Percentiles rank a stretch among this genome's conserved stretches.
Evolutionary conservation across 495 filamentous ascomycete species (phyloP).

Genomic region (Hypoxylon perforatum): DNA sequence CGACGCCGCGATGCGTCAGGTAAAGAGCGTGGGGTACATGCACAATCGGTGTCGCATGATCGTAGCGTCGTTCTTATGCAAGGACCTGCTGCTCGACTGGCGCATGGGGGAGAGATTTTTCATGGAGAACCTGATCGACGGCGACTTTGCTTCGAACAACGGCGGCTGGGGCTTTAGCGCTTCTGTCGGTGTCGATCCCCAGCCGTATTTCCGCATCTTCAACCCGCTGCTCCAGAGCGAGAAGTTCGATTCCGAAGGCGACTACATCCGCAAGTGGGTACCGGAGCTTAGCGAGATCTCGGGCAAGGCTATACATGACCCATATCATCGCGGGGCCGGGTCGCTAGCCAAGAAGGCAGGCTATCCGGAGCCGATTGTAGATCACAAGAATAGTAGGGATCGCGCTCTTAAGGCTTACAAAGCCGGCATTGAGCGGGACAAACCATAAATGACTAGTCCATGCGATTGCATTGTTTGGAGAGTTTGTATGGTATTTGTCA

Average conservation of each 20-base stretch:
- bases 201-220: conserved; percentile 93
- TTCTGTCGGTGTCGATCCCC: conserved; percentile 86
- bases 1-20: conserved; percentile 91
- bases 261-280: conserved; percentile 79
- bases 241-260: conserved; percentile 77
- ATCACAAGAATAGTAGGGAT: conserved; percentile 75
- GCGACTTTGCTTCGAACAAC: conserved; percentile 92
- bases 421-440: conserved; percentile 60
- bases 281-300: conserved; percentile 70
- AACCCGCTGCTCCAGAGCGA: conserved; percentile 89
- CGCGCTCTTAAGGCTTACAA: conserved; percentile 80
- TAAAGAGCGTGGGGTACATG: conserved; percentile 79
- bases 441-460: conserved; percentile 17
- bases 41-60: conserved; percentile 93
- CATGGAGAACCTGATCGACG: conserved; percentile 89
- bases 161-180: conserved; percentile 91
- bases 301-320: conserved; percentile 79
- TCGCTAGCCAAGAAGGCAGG: conserved; percentile 68
- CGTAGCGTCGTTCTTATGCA: conserved; percentile 85
- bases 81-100: conserved; percentile 91
- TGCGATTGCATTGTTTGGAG: not conserved
- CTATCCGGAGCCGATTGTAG: conserved; percentile 80
- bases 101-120: conserved; percentile 88
- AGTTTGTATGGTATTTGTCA: no score
- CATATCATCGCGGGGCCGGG: conserved; percentile 73